These are phyloP conservation scores for Pachysandra terminalis DNA, from an alignment of 164 flowering plant genomes.

Conservation along the genomic window DNA sequence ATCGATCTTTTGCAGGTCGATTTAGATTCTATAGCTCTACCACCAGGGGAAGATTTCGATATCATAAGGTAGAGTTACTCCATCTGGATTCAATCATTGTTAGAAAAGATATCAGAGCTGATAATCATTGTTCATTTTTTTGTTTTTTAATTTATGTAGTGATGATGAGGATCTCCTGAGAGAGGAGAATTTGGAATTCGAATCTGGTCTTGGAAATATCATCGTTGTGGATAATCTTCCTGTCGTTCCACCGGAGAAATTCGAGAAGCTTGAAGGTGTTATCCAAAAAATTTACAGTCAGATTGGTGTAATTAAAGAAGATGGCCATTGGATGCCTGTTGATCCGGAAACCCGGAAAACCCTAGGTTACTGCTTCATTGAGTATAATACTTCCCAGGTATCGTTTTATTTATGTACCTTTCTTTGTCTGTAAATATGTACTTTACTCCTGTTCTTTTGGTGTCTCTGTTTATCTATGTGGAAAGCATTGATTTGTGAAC, in stretches of 20 bases:
- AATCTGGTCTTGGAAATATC: constrained; percentile 57
- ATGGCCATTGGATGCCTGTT: constrained; percentile 87
- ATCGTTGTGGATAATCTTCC: constrained; percentile 90
- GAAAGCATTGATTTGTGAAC: no score
- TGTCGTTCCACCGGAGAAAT: constrained; percentile 78
- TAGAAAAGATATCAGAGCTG: no score
- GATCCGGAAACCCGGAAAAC: constrained; percentile 59
- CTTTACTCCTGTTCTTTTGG: background rate
- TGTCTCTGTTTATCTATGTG: background rate
- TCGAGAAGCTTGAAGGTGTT: constrained; percentile 81
- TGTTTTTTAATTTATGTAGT: constrained; percentile 22
- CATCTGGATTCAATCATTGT: background rate
- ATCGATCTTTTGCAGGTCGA: constrained; percentile 49
- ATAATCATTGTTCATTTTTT: background rate
- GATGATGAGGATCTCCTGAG: constrained; percentile 65
- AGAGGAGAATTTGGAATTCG: constrained; percentile 64
- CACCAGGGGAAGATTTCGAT: constrained; percentile 73
- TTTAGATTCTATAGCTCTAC: constrained; percentile 50
- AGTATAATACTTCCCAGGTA: constrained; percentile 86
- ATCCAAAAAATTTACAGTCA: constrained; percentile 77
- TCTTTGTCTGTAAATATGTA: background rate
- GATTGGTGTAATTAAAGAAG: constrained; percentile 75
- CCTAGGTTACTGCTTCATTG: constrained; percentile 82
- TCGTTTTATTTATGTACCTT: background rate
- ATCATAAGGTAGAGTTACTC: constrained; percentile 46